phyloP scores from a whole-genome alignment of 202 grass and related monocot genomes.

The Eragrostis tef region DNA sequence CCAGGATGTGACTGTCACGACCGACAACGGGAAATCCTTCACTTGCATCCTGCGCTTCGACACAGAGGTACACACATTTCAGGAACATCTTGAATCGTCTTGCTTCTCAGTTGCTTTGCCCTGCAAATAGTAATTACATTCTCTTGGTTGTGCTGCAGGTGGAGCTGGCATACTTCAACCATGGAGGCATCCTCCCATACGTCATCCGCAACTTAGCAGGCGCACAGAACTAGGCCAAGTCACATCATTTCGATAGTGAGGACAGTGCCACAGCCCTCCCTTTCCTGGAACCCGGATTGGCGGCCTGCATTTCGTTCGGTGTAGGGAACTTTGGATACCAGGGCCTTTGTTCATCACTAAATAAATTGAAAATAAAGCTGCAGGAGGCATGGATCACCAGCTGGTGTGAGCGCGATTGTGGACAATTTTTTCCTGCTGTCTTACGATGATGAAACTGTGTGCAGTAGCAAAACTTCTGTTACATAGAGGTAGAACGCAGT shows the following conservation, averaged over 20 bases:
- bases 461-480: conserved; percentile 15
- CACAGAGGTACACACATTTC: conserved; percentile 69
- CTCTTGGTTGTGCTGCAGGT: conserved; percentile 55
- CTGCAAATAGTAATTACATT: background rate
- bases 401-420: background rate
- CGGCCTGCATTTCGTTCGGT: background rate
- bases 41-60: conserved; percentile 68
- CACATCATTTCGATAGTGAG: background rate
- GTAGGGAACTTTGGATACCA: background rate
- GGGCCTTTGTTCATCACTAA: conserved; percentile 21
- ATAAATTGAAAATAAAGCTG: conserved; percentile 54
- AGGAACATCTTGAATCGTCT: background rate
- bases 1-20: conserved; percentile 75
- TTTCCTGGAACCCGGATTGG: background rate
- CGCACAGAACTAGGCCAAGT: conserved; percentile 51
- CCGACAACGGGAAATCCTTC: conserved; percentile 78
- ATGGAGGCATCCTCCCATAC: conserved; percentile 87
- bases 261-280: background rate
- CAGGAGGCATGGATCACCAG: background rate
- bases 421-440: conserved; percentile 21
- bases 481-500: background rate
- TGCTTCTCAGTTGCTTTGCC: background rate
- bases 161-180: conserved; percentile 87
- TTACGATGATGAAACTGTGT: conserved; percentile 12
- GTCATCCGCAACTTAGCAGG: conserved; percentile 75